Base-by-base conservation (phyloP, 768 basidiomycete species). In the Agaricus sinodeliciosus region DNA sequence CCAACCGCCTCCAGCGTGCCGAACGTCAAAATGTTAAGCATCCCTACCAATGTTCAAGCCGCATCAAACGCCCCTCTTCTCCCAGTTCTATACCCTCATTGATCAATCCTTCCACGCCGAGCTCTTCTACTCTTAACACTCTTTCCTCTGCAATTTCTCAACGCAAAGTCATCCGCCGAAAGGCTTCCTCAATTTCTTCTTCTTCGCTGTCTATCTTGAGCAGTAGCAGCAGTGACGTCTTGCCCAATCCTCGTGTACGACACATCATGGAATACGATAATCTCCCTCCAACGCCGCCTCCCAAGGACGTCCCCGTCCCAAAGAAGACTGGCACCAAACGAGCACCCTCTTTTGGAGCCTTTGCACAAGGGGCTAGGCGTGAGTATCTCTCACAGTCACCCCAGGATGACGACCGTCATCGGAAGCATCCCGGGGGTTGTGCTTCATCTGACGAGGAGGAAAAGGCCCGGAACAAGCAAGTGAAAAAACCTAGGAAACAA, bases 361-460 rank as follows among this genome's bases (percentile, higher is more conserved):
- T 68, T 43, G 66, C 64, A 18, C 69, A 69, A 57, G 66, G 65
- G 44, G 62, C 56, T 5, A 60, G 59, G 28, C 52, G 58, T 13
- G 62, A 62, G 43, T 55, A 54, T 28, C 54, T 51, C 43, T 42
- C 51, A 39, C 50, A 26, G 25, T 44, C 43, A 46, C 31, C 55
- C 16, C 41, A 48, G 15, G 54, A 55, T 11, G 42, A 43, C 51
- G 64, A 57, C 42, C 64, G 74, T 62, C 63, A 67, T 61, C 57
- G 70, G 43, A 64, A 69, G 51, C 60, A 66, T 27, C 61, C 65
- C 15, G 65, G 65, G 18, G 71, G 73, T 42, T 73, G 69, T 62
- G 69, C 79, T 19, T 86, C 87, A 11, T 85, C 84, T 16, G 87
- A 90, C 60, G 87, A 89, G 57, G 87, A 89, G 61, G 86, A 90